These are phyloP conservation scores for Brasenia schreberi DNA, from an alignment of 164 flowering plant genomes.

Conservation along the genomic window DNA sequence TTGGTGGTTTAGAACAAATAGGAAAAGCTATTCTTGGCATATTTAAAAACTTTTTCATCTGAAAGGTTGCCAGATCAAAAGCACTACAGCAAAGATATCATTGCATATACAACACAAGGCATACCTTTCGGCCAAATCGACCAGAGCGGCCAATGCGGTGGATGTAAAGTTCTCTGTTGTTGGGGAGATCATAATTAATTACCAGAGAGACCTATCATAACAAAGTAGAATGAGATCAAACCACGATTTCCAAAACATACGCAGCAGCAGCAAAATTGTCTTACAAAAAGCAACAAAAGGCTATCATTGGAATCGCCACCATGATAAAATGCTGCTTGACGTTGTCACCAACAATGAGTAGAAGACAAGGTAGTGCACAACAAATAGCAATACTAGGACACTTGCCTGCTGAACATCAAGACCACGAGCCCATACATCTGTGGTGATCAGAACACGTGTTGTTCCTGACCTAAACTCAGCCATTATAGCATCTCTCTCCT, in stretches of 20 bases:
- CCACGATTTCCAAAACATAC: background rate
- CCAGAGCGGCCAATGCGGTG: slow-evolving; percentile 98
- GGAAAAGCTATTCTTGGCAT: no score
- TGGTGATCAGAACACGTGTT: slow-evolving; percentile 88
- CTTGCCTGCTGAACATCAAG: slow-evolving; percentile 96
- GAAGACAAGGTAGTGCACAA: background rate
- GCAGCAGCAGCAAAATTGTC: background rate
- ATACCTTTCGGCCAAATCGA: slow-evolving; percentile 97
- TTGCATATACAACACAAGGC: background rate
- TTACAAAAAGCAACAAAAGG: background rate
- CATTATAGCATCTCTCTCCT: slow-evolving; percentile 93
- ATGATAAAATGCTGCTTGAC: no score
- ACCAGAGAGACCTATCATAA: slow-evolving; percentile 73
- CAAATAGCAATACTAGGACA: background rate
- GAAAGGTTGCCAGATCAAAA: no score
- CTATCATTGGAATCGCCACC: background rate
- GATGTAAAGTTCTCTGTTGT: slow-evolving; percentile 93
- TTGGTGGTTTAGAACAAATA: no score
- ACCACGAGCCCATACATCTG: slow-evolving; percentile 98
- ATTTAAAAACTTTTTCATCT: no score
- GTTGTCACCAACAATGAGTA: background rate
- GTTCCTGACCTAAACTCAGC: slow-evolving; percentile 55
- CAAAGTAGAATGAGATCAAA: background rate
- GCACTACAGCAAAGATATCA: no score
- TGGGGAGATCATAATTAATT: slow-evolving; percentile 93